Base-by-base conservation (phyloP, 2,329 filamentous ascomycete species). In the Fusarium keratoplasticum region DNA sequence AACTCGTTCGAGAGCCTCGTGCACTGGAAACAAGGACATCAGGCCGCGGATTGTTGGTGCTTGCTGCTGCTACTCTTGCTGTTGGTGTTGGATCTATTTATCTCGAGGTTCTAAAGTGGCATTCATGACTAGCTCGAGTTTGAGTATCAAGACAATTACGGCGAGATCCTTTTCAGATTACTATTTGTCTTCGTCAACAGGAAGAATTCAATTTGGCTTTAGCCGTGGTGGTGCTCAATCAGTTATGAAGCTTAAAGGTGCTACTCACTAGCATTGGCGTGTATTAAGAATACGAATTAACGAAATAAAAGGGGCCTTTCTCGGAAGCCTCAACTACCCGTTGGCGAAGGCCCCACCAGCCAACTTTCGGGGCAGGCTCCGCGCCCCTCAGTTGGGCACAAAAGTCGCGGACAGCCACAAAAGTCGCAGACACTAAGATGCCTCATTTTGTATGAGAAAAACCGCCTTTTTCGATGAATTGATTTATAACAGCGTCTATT, bases 51-150 rank as follows among this genome's bases (percentile, higher is more conserved):
- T 3, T 27, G 7, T 1, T 50, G 4, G 2, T 62, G 2, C 3
- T 72, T 10, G 22, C 18, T 0, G 27, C 61, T 4, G 50, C 42
- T 7, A 58, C 47, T 5, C 29, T 63, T 13, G 44, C 42, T 14
- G 36, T 69, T 14, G 57, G 57, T 7, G 14, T 36, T 27, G 65
- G 50, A 1, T 69, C 69, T 13, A 36, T 62, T 11, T 69, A 33
- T 9, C 4, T 69, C 2, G 18, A 50, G 16, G 25, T 52, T 13
- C 4, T 52, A 2, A 52, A 52, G 27, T n/a, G 14, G 13, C n/a
- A n/a, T n/a, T n/a, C 3, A 25, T 44, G 20, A 14, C 13, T 44
- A 44, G 40, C 40, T 44, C 36, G 6, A 4, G 40, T 13, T 14
- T 22, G 13, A 3, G 4, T 8, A 44, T 8, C 8, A 10, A n/a